Base-by-base conservation (phyloP, 164 flowering plant genomes). In the Stephania cephalantha region DNA sequence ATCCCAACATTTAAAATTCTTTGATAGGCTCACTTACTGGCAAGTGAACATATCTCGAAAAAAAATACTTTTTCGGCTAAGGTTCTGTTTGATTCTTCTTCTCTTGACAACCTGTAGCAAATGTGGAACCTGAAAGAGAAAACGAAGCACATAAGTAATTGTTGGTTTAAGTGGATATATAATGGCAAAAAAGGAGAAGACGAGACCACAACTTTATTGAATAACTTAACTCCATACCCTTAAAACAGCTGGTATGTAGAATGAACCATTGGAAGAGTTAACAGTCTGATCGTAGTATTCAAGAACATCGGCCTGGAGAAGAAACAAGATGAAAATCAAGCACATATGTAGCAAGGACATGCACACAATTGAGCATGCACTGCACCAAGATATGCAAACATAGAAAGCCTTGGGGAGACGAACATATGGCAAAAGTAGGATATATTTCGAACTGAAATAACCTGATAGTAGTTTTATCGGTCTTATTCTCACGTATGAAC, bases 251-350 rank as follows among this genome's bases (percentile, higher is more conserved):
- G 99, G 99, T 81, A 95, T 91, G 78, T 88, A 87, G 84, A 83
- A 95, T 77, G 92, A 89, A 76, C 99, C 98, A 77, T 84, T 84
- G 46, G 98, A 89, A 69, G 98, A 92, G 75, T 87, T 86, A 9
- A 95, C 91, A 58, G 97, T 90, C 82, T 88, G 92, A 82, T 92
- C 97, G 83, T 95, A 95, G 79, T 95, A 95, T 81, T 95, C 99
- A 48, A 95, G 84, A 63, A 95, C 97, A 85, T 93, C 99, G 75
- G 97, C 99, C 99, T 95, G 91, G 74, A 75, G 22, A 35, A 29
- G 46, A 75, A 82, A 74, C 63, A 79, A 75, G 68, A 74, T 73
- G 45, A 85, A 58, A 13, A 18, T 74, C 48, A 67, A 74, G 31
- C 9, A 13, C 7, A 69, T 12, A 11, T 12, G 64, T 46, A 22